phyloP scores from a whole-genome alignment of 129 eudicot genomes.

The Deinandra increscens region DNA sequence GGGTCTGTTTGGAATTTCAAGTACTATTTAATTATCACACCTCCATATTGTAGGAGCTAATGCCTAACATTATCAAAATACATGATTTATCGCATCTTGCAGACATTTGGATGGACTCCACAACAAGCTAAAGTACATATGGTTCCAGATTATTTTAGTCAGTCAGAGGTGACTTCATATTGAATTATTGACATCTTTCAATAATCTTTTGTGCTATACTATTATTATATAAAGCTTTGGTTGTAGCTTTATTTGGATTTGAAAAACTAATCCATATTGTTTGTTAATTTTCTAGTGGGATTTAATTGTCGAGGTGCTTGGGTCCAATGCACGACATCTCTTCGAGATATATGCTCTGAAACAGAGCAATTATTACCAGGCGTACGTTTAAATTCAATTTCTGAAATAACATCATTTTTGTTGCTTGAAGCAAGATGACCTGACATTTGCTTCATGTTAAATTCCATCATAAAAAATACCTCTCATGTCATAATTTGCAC shows the following conservation, averaged over 20 bases:
- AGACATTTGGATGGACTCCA: conserved; percentile 96
- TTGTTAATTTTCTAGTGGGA: conserved; percentile 61
- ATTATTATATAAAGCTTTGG: conserved; percentile 4
- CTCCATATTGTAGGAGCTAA: neutral
- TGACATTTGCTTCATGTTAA: neutral
- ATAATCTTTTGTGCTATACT: neutral
- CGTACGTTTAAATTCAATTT: conserved; percentile 45
- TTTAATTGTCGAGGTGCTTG: conserved; percentile 70
- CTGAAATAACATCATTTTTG: neutral
- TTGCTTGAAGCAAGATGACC: conserved; percentile 16
- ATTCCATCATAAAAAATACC: neutral
- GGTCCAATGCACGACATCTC: conserved; percentile 87
- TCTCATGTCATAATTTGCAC: neutral
- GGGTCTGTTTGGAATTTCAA: conserved; percentile 2
- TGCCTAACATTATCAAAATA: neutral
- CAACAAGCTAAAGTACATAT: conserved; percentile 89
- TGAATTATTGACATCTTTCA: neutral
- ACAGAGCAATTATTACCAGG: conserved; percentile 67
- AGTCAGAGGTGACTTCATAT: conserved; percentile 64
- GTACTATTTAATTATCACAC: neutral
- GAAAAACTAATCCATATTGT: conserved; percentile 14
- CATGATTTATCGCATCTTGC: conserved; percentile 25
- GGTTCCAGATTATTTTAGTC: conserved; percentile 77
- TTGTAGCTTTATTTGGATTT: conserved; percentile 4
- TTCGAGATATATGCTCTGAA: conserved; percentile 86